Conservation (phyloP, 75 land plant genomes). For the Adiantum capillusveneris region DNA sequence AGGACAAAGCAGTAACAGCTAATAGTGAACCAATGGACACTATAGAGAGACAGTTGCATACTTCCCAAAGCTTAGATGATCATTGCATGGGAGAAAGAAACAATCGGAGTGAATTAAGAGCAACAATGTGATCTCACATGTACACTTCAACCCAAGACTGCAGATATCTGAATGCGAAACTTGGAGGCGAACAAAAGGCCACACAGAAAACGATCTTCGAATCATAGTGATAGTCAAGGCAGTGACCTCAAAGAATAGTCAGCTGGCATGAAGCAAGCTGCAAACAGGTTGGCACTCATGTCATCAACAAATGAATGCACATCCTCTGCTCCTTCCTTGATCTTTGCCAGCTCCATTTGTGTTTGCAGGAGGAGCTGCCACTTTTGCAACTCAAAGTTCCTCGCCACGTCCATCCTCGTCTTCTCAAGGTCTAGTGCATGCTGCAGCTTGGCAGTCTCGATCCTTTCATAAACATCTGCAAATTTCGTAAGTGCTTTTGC, state of each 20-base stretch:
- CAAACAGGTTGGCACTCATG: background rate
- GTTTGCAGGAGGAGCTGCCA: slow-evolving; percentile 48
- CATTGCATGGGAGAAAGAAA: no score
- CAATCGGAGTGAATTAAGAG: no score
- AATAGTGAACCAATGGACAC: no score
- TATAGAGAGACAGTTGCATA: no score
- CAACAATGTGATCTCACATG: no score
- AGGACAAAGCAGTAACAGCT: no score
- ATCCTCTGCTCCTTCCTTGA: slow-evolving; percentile 20
- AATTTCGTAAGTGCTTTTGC: slow-evolving; percentile 50
- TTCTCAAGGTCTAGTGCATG: slow-evolving; percentile 61
- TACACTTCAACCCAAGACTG: no score
- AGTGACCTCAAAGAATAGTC: background rate
- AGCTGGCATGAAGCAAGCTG: slow-evolving; percentile 2
- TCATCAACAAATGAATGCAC: background rate
- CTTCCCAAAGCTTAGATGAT: no score
- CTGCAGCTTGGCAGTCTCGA: slow-evolving; percentile 55
- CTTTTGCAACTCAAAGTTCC: slow-evolving; percentile 46
- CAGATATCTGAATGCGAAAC: no score
- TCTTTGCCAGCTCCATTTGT: slow-evolving; percentile 41
- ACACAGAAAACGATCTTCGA: no score
- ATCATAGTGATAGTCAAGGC: no score
- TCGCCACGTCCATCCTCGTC: slow-evolving; percentile 53
- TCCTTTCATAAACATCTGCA: slow-evolving; percentile 61
- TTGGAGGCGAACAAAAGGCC: no score